Conservation (phyloP, 2,329 filamentous ascomycete genomes). For the Plectosphaerella cucumerina region DNA sequence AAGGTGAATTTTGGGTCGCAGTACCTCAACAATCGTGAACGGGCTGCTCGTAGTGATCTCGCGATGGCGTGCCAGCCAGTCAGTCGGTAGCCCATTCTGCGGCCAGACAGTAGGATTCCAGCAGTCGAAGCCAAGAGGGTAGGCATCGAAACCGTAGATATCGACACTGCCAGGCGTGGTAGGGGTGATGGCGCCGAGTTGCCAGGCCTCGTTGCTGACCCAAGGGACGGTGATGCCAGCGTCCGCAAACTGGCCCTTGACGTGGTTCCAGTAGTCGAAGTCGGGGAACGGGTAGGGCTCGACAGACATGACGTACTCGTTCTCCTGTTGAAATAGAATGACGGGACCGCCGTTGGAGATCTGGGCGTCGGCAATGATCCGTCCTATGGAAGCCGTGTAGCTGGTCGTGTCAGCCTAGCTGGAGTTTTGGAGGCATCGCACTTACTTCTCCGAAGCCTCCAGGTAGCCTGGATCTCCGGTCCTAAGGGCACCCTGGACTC, state of each 20-base stretch:
- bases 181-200: slow-evolving; percentile 19
- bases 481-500: slow-evolving; percentile 53
- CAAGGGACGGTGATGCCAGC: slow-evolving; percentile 65
- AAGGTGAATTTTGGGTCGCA: slow-evolving; percentile 10
- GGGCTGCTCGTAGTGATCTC: slow-evolving; percentile 61
- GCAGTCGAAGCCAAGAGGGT: slow-evolving; percentile 42
- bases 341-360: slow-evolving; percentile 72
- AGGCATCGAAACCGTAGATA: slow-evolving; percentile 42
- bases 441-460: slow-evolving; percentile 55
- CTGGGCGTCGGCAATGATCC: slow-evolving; percentile 61
- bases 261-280: slow-evolving; percentile 60
- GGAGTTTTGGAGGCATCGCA: slow-evolving; percentile 1
- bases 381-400: slow-evolving; percentile 54
- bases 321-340: slow-evolving; percentile 68
- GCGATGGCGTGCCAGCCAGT: slow-evolving; percentile 52
- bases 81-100: slow-evolving; percentile 48
- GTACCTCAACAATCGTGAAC: slow-evolving; percentile 54
- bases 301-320: slow-evolving; percentile 51
- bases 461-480: slow-evolving; percentile 54
- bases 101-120: slow-evolving; percentile 53
- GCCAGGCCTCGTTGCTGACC: slow-evolving; percentile 62
- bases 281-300: slow-evolving; percentile 47
- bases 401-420: slow-evolving; percentile 18
- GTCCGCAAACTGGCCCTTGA: slow-evolving; percentile 58
- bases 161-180: slow-evolving; percentile 25